Evolutionary conservation across 805 yeast species (phyloP).

Genomic region (Pichia kluyveri): DNA sequence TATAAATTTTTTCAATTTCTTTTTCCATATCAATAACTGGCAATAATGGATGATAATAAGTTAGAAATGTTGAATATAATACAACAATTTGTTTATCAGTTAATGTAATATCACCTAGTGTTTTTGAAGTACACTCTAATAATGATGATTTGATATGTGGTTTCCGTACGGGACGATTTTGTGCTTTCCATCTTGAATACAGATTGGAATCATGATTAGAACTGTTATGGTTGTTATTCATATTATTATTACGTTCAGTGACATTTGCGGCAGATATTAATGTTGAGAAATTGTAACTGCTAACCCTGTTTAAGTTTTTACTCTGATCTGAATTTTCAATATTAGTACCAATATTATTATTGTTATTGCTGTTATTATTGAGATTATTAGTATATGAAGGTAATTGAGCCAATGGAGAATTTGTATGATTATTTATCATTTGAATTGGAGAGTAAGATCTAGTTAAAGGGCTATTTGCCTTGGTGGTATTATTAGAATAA

Average conservation of each 20-base stretch:
- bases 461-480: neutral
- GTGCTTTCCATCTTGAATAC: conserved; percentile 11
- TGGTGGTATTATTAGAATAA: neutral
- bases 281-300: conserved; percentile 1
- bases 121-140: conserved; percentile 53
- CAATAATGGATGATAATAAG: conserved; percentile 72
- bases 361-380: too few species aligned
- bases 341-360: too few species aligned
- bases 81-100: conserved; percentile 50
- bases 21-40: conserved; percentile 78
- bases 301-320: neutral
- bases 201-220: neutral
- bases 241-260: neutral
- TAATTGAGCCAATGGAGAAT: neutral
- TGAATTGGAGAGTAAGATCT: neutral
- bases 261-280: conserved; percentile 5
- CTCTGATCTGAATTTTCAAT: neutral
- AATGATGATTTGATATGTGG: conserved; percentile 19
- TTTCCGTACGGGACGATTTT: conserved; percentile 16
- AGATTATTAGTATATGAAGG: neutral
- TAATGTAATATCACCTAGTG: conserved; percentile 60
- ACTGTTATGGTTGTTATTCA: neutral
- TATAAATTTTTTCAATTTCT: conserved; percentile 76
- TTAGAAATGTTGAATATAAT: conserved; percentile 60
- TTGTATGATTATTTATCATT: neutral